phyloP scores from a whole-genome alignment of 2,329 filamentous ascomycete species.

The Periconia sp. region DNA sequence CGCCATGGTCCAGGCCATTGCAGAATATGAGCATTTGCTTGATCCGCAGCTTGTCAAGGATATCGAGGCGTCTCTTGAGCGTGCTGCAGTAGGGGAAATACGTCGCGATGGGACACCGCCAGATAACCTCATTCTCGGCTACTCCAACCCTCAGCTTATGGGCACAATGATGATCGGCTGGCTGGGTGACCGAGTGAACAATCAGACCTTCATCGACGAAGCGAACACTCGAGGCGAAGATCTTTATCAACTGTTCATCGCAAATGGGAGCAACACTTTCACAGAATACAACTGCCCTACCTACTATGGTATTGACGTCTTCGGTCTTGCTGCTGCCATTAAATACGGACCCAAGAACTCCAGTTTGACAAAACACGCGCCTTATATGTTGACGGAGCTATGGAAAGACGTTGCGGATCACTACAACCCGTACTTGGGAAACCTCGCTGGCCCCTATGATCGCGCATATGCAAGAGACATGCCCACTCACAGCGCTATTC shows the following conservation, averaged over 20 bases:
- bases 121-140: background rate
- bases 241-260: background rate
- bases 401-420: constrained; percentile 55
- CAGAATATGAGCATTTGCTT: constrained; percentile 56
- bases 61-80: background rate
- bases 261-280: constrained; percentile 46
- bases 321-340: constrained; percentile 57
- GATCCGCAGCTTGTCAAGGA: background rate
- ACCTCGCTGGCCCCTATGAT: constrained; percentile 64
- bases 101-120: background rate
- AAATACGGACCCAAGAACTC: constrained; percentile 56
- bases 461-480: constrained; percentile 62
- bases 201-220: constrained; percentile 55
- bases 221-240: background rate
- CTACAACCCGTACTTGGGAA: constrained; percentile 58
- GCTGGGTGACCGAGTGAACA: constrained; percentile 47
- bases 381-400: constrained; percentile 50
- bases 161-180: background rate
- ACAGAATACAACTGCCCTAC: constrained; percentile 62
- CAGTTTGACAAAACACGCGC: constrained; percentile 43
- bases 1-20: constrained; percentile 55
- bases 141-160: background rate
- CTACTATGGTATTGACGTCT: constrained; percentile 60
- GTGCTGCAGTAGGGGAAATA: background rate
- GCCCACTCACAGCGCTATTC: constrained; percentile 17